Percentiles rank a stretch among this genome's conserved stretches.
Evolutionary conservation across 1,284 basidiomycete genomes (phyloP).

Genomic region (Abortiporus biennis): DNA sequence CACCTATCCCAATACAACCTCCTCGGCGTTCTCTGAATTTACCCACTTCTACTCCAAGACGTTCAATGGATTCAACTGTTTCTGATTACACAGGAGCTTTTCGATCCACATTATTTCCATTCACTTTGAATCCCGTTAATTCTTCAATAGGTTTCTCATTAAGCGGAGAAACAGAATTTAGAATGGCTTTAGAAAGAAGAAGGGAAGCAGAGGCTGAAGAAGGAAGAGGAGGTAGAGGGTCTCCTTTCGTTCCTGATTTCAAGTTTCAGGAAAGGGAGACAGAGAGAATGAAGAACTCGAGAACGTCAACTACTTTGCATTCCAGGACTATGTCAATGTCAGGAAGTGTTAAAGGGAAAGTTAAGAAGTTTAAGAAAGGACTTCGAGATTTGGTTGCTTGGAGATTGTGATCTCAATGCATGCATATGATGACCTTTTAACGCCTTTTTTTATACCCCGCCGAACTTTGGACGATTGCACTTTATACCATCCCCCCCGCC

Average conservation of each 20-base stretch:
- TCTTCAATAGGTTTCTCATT: slow-evolving; percentile 40
- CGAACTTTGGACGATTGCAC: neutral
- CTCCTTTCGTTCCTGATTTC: slow-evolving; percentile 12
- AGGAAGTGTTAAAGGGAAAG: slow-evolving; percentile 24
- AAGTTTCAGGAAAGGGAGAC: slow-evolving; percentile 12
- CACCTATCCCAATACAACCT: neutral
- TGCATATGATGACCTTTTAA: neutral
- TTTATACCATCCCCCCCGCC: neutral
- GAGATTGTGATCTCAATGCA: neutral
- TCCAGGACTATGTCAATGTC: too few species aligned
- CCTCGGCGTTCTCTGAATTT: slow-evolving; percentile 3
- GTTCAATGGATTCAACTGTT: too few species aligned
- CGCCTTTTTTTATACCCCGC: too few species aligned
- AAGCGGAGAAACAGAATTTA: slow-evolving; percentile 53
- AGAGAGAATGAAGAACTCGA: slow-evolving; percentile 7
- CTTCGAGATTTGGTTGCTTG: slow-evolving; percentile 32
- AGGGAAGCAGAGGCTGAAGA: slow-evolving; percentile 15
- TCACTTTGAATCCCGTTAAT: slow-evolving; percentile 1
- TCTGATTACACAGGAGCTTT: too few species aligned
- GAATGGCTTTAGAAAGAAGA: slow-evolving; percentile 46
- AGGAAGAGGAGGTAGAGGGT: slow-evolving; percentile 11
- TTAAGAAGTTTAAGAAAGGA: slow-evolving; percentile 37
- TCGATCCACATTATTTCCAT: too few species aligned
- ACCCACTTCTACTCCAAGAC: too few species aligned
- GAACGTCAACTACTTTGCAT: too few species aligned